These are phyloP conservation scores for Penicillium sp. DNA, from an alignment of 2,329 filamentous ascomycete species.

Conservation along the genomic window DNA sequence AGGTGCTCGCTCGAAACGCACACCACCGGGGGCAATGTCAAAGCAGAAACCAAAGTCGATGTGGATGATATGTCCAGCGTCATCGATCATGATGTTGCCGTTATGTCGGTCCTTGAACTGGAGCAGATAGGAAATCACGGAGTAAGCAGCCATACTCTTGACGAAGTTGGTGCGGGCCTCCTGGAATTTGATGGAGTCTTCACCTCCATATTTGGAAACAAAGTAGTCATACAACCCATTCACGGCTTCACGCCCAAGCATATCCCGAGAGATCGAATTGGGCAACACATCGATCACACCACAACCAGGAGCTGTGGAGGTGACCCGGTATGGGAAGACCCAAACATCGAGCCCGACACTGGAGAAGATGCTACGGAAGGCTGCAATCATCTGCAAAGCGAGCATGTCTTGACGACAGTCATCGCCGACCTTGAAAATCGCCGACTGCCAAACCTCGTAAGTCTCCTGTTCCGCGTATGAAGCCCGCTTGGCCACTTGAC, in stretches of 20 bases:
- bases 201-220: conserved; percentile 92
- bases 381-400: conserved; percentile 95
- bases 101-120: conserved; percentile 99
- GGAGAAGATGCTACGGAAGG: conserved; percentile 96
- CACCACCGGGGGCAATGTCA: conserved; percentile 94
- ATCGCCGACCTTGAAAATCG: conserved; percentile 99
- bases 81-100: conserved; percentile 99
- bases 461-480: conserved; percentile 51
- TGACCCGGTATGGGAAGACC: conserved; percentile 96
- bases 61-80: conserved; percentile 94
- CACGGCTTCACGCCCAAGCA: conserved; percentile 96
- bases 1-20: conserved; percentile 95
- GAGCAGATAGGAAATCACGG: conserved; percentile 90
- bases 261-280: conserved; percentile 96
- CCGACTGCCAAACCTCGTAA: conserved; percentile 97
- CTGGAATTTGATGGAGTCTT: conserved; percentile 93
- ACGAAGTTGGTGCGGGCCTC: conserved; percentile 95
- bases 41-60: conserved; percentile 99
- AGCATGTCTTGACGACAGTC: conserved; percentile 97
- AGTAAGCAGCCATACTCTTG: conserved; percentile 99
- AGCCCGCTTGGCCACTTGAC: conserved; percentile 21
- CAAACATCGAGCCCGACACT: conserved; percentile 92
- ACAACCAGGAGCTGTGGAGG: conserved; percentile 93
- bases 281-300: conserved; percentile 97
- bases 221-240: conserved; percentile 99